Evolutionary conservation across 306 rosid genomes (phyloP).

Genomic region (Boehmeria nivea): DNA sequence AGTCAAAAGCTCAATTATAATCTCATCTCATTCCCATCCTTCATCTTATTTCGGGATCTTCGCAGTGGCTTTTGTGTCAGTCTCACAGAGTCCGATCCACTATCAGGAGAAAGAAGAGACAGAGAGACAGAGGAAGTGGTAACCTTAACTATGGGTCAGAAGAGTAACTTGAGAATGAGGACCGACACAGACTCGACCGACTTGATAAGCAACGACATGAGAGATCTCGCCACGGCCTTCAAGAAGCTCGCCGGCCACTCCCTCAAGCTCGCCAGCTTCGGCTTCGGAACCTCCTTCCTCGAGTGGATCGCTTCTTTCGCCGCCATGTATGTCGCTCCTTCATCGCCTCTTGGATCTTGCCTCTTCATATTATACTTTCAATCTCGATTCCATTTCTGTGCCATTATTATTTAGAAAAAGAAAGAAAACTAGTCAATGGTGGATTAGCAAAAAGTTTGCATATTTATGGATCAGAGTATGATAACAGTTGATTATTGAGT

Average conservation of each 20-base stretch:
- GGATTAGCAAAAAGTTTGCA: too few species aligned
- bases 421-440: too few species aligned
- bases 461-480: too few species aligned
- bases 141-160: slow-evolving; percentile 21
- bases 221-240: slow-evolving; percentile 42
- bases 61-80: too few species aligned
- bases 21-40: background rate
- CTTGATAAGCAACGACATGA: slow-evolving; percentile 52
- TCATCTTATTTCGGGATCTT: background rate
- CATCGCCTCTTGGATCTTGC: too few species aligned
- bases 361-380: too few species aligned
- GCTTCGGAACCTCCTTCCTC: slow-evolving; percentile 59
- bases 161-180: slow-evolving; percentile 36
- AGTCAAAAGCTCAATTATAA: too few species aligned
- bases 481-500: too few species aligned
- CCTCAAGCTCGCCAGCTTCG: slow-evolving; percentile 48
- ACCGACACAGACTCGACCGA: slow-evolving; percentile 33
- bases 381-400: too few species aligned
- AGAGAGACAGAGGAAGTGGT: background rate
- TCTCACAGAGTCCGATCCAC: too few species aligned
- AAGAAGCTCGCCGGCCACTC: slow-evolving; percentile 48
- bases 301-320: slow-evolving; percentile 63
- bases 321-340: slow-evolving; percentile 65
- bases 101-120: background rate
- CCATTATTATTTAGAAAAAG: too few species aligned